A percentile compares a stretch with the other conserved stretches of the same genome.
These are phyloP conservation scores for Candida sp. DNA, from an alignment of 1,139 yeast genomes.

Conservation along the genomic window DNA sequence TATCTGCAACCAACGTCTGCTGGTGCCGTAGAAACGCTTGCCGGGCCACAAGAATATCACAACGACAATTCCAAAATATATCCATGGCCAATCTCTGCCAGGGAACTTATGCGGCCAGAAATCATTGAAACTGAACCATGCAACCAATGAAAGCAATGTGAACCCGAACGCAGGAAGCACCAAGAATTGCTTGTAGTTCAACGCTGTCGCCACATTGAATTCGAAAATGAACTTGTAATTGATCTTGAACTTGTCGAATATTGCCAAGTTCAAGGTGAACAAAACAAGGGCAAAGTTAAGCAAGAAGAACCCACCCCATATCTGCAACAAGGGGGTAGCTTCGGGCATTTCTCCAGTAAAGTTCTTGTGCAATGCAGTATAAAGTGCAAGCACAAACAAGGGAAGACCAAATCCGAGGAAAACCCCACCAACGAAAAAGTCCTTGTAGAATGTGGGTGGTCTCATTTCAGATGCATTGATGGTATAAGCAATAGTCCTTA, in stretches of 20 bases:
- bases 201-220: conserved; percentile 72
- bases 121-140: conserved; percentile 77
- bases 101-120: conserved; percentile 66
- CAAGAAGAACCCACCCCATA: conserved; percentile 92
- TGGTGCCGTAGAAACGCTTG: conserved; percentile 50
- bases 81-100: conserved; percentile 82
- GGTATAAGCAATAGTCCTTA: conserved; percentile 54
- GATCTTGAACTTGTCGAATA: conserved; percentile 77
- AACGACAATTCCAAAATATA: conserved; percentile 62
- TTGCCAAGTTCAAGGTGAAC: conserved; percentile 69
- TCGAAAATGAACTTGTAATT: conserved; percentile 95
- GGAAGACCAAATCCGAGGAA: conserved; percentile 76
- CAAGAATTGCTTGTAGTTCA: conserved; percentile 68
- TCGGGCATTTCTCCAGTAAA: conserved; percentile 46
- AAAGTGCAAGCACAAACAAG: conserved; percentile 55
- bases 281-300: conserved; percentile 61
- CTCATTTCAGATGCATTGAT: conserved; percentile 34
- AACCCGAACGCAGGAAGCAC: conserved; percentile 65
- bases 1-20: conserved; percentile 76
- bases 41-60: conserved; percentile 68
- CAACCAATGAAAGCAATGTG: conserved; percentile 59
- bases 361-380: conserved; percentile 50
- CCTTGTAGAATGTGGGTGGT: conserved; percentile 36
- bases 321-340: conserved; percentile 68
- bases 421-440: conserved; percentile 64